Conservation (phyloP, 441 rosid genomes). For the Corymbia citriodora region DNA sequence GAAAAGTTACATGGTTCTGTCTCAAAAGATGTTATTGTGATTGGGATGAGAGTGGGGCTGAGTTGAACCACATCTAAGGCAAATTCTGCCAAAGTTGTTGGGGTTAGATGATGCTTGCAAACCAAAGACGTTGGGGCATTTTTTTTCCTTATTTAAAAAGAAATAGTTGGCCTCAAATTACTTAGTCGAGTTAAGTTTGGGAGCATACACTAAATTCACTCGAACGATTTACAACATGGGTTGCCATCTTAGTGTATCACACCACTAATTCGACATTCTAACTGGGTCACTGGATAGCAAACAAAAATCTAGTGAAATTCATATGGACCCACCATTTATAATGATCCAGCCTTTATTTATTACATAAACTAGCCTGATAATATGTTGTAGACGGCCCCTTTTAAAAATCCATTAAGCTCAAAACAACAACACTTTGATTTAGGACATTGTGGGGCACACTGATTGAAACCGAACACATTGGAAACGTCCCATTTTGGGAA, state of each 20-base stretch:
- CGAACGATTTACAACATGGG: background rate
- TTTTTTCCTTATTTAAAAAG: background rate
- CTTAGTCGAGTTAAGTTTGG: background rate
- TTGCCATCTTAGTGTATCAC: background rate
- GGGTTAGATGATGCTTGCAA: background rate
- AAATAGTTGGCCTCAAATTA: background rate
- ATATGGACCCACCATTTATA: background rate
- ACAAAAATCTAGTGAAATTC: background rate
- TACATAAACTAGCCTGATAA: background rate
- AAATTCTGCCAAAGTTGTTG: background rate
- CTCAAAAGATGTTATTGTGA: background rate
- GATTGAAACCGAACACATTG: background rate
- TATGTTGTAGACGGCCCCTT: background rate
- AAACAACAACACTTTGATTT: background rate
- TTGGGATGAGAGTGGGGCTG: background rate
- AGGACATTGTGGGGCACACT: background rate
- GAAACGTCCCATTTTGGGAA: background rate
- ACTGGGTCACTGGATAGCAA: background rate
- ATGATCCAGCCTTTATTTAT: background rate
- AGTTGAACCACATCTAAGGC: background rate
- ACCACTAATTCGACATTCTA: background rate
- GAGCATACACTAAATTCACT: background rate
- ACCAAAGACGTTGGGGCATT: background rate
- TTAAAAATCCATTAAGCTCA: background rate
- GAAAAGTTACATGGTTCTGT: background rate